Conservation (phyloP, 495 filamentous ascomycete genomes). For the Hapsidospora chrysogenum region DNA sequence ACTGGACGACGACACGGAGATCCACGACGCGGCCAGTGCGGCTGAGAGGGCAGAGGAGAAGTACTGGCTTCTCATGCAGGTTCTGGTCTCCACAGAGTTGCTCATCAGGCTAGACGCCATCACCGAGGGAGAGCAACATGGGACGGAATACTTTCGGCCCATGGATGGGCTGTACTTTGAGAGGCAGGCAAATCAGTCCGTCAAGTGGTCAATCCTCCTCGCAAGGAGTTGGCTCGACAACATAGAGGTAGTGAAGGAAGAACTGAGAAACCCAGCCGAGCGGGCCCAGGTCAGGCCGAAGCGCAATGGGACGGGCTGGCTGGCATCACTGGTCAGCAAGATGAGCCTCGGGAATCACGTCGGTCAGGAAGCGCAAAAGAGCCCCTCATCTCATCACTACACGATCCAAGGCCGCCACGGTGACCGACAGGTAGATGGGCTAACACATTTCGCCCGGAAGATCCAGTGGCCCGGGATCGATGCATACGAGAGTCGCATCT, state of each 20-base stretch:
- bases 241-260: slow-evolving; percentile 26
- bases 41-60: slow-evolving; percentile 34
- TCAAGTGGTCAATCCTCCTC: slow-evolving; percentile 67
- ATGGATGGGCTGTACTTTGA: slow-evolving; percentile 49
- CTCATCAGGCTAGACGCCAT: slow-evolving; percentile 59
- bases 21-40: slow-evolving; percentile 19
- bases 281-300: slow-evolving; percentile 3
- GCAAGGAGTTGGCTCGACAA: slow-evolving; percentile 65
- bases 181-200: slow-evolving; percentile 43
- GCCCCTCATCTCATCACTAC: slow-evolving; percentile 13
- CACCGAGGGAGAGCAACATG: slow-evolving; percentile 37
- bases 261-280: slow-evolving; percentile 23
- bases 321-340: slow-evolving; percentile 34
- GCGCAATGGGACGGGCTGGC: slow-evolving; percentile 24
- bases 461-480: slow-evolving; percentile 37
- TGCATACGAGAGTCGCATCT: slow-evolving; percentile 17
- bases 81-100: slow-evolving; percentile 61
- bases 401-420: slow-evolving; percentile 26
- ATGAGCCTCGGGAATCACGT: slow-evolving; percentile 20
- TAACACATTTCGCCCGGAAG: slow-evolving; percentile 39
- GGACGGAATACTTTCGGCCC: slow-evolving; percentile 28
- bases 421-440: slow-evolving; percentile 33
- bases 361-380: neutral
- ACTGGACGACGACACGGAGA: slow-evolving; percentile 24
- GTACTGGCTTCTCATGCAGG: slow-evolving; percentile 67